Base-by-base conservation (phyloP, 768 basidiomycete species). In the Leucogyrophana mollusca region DNA sequence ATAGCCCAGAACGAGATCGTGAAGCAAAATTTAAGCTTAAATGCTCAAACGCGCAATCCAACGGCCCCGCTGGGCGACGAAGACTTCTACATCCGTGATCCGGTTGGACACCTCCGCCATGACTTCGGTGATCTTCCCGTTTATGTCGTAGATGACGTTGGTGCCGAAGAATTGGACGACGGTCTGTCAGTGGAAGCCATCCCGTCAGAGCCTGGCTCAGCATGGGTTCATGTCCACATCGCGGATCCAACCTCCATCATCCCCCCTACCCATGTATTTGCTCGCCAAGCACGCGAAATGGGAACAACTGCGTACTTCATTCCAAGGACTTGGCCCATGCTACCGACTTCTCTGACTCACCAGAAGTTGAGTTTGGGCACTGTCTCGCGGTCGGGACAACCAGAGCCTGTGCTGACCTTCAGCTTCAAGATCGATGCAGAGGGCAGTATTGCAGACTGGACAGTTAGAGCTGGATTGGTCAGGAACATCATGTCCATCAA, bases 191-290 rank as follows among this genome's bases (percentile, higher is more conserved):
- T 97, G 23, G 89, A 95, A 52, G 59, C 67, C n/a, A 74, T 85
- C 24, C 72, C 77, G 4, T 67, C 68, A 3, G 81, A 87, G 39
- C 79, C 80, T 2, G 77, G 73, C 13, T 73, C 65, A 16, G 60
- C 68, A 36, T 98, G 96, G 95, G 60, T 95, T 9, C 94, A 97
- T 56, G 74, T 87, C 20, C 96, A 98, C 60, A 77, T 99, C 46
- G 94, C 96, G 9, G 96, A 99, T 62, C 94, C 94, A 0, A 92
- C 91, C 2, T 72, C 84, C 9, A 54, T 86, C 39, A 73, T 99
- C 20, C 85, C 84, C 16, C 88, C 87, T 0, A 74, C 73, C 1
- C 86, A 94, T 60, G 54, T 68, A 5, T 58, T 93, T 2, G 74
- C 87, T 1, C 65, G 71, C 21, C 64, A 71, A 4, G 94, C 94